Base-by-base conservation (phyloP, 1,284 basidiomycete species). In the Coniophora puteana region DNA sequence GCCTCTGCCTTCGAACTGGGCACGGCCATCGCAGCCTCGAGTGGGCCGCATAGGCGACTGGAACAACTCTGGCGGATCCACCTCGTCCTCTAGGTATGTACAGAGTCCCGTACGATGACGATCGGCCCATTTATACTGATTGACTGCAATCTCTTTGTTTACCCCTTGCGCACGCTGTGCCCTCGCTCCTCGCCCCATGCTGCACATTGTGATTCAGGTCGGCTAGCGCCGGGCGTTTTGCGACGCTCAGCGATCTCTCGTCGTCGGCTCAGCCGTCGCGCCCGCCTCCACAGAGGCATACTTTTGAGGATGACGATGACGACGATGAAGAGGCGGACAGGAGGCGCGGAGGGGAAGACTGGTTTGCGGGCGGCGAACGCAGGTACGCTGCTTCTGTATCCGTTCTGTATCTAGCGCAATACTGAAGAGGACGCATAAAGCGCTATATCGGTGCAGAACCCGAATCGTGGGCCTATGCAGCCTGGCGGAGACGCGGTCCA, bases 361-460 rank as follows among this genome's bases (percentile, higher is more conserved):
- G 79, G 75, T 92, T 88, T 60, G 82, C 92, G 3, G 93, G 92
- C 24, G 92, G 93, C 1, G 91, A 93, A 59, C 70, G 86, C 52
- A 92, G 89, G 89, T 89, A 38, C 21, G 49, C 31, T 20, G 21
- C n/a, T 28, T 18, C 28, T 28, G 23, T 14, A 18, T 16, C 2
- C 22, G 14, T 28, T n/a, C 14, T 25, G 12, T 5, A 14, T 23
- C 18, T 16, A 8, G 17, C 5, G 23, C 30, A 11, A 29, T 37
- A 16, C 34, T 43, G 38, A 23, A 37, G 24, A 31, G 26, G 36
- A 25, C 10, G 32, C 23, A 28, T 12, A 7, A 52, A 97, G 93
- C 63, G 95, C 93, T 0, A 74, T 99, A 27, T 89, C 86, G 3
- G 80, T 99, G 1, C 80, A 96, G 64, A 92, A 93, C 57, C 95